Conservation (phyloP, 768 basidiomycete genomes). For the Auriscalpium vulgare region DNA sequence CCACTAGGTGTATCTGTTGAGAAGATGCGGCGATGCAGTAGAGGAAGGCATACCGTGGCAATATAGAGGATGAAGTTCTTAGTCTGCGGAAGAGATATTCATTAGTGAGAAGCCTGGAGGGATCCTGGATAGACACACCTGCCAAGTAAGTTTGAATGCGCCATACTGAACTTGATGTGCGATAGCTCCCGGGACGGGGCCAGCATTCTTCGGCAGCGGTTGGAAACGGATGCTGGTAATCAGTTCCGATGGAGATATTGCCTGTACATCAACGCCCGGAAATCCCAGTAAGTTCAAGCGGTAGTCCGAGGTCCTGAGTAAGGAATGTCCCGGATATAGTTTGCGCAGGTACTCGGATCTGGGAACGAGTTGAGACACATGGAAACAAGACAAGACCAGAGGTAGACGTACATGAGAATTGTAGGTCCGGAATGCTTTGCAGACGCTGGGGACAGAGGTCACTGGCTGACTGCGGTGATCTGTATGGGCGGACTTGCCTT, state of each 20-base stretch:
- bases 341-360: conserved; percentile 38
- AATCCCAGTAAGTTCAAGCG: conserved; percentile 40
- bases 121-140: conserved; percentile 31
- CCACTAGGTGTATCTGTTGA: conserved; percentile 20
- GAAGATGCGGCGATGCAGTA: background rate
- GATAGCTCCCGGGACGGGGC: conserved; percentile 42
- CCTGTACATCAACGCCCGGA: conserved; percentile 39
- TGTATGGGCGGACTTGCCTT: conserved; percentile 27
- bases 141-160: conserved; percentile 49
- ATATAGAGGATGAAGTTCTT: conserved; percentile 2
- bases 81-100: background rate
- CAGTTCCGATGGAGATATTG: conserved; percentile 40
- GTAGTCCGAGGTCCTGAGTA: conserved; percentile 44
- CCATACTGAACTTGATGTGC: conserved; percentile 45
- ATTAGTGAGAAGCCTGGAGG: too few species aligned
- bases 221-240: conserved; percentile 42
- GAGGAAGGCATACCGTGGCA: conserved; percentile 23
- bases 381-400: too few species aligned
- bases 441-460: conserved; percentile 32
- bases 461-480: too few species aligned
- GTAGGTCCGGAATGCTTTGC: conserved; percentile 39
- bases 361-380: conserved; percentile 17
- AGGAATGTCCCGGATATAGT: conserved; percentile 53
- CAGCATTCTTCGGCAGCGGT: conserved; percentile 34
- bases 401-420: conserved; percentile 19